phyloP scores from a whole-genome alignment of 2,329 filamentous ascomycete genomes.

The Plectosphaerella sp. region DNA sequence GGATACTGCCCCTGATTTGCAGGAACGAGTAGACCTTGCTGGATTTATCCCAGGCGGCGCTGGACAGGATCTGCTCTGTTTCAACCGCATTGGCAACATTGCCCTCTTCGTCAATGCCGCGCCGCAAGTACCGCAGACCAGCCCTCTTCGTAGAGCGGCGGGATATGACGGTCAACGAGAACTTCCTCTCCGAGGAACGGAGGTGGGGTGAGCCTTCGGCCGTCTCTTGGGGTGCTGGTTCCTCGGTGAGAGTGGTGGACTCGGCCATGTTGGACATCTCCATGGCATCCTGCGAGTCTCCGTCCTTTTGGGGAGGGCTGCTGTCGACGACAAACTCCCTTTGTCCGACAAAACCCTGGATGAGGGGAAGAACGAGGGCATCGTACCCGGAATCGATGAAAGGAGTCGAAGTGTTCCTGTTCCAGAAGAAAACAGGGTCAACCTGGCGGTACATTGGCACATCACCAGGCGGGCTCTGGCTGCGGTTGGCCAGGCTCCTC shows the following conservation, averaged over 20 bases:
- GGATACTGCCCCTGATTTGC: conserved; percentile 87
- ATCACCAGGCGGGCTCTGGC: conserved; percentile 37
- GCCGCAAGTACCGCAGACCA: conserved; percentile 82
- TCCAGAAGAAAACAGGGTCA: conserved; percentile 88
- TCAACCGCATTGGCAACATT: conserved; percentile 88
- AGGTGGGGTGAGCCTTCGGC: conserved; percentile 31
- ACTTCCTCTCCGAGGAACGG: conserved; percentile 49
- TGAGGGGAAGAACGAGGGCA: conserved; percentile 69
- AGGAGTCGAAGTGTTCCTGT: conserved; percentile 66
- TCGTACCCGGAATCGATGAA: conserved; percentile 73
- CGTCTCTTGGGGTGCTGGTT: conserved; percentile 9
- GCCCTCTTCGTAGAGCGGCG: conserved; percentile 81
- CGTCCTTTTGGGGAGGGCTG: conserved; percentile 50
- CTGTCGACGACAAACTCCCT: conserved; percentile 70
- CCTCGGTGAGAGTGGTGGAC: conserved; percentile 9
- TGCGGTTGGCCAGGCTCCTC: conserved; percentile 45
- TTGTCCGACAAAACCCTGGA: conserved; percentile 95
- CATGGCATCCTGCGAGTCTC: conserved; percentile 37
- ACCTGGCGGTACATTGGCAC: conserved; percentile 66
- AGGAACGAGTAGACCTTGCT: conserved; percentile 75
- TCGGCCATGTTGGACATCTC: conserved; percentile 36
- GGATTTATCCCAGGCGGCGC: conserved; percentile 57
- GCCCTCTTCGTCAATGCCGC: conserved; percentile 86
- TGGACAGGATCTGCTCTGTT: conserved; percentile 88
- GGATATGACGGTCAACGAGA: conserved; percentile 87